Evolutionary conservation across 768 basidiomycete genomes (phyloP), one percentile per base, ranked within the genome.

Genomic region (Phallus indusiatus): DNA sequence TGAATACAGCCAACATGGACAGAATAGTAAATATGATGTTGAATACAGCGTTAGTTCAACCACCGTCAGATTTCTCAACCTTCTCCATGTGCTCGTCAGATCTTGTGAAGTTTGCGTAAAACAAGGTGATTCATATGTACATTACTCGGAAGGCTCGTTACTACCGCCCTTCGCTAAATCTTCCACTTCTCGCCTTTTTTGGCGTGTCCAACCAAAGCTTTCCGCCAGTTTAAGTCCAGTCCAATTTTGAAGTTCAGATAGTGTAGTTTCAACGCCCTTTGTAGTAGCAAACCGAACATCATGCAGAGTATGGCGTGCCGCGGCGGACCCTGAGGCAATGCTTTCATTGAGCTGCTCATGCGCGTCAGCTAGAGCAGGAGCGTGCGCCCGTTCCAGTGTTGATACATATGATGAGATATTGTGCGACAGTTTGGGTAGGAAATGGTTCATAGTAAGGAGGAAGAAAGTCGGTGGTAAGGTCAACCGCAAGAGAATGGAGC

Each of bases 361-460:
- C 62, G 82, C 81, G 64, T 84, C 74, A 1, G 90, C 84, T 8
- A 91, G 61, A 0, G 73, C 70, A 1, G 94, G 94, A 65, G 83
- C 73, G 68, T 91, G 83, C 1, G 69, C 69, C 20, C 84, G 81
- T 71, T 96, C 94, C 51, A 94, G 74, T 12, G 77, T 75, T 36
- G 80, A 79, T 50, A 84, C 69, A 74, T 90, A 92, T 1, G 65
- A 68, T 11, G 79, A 75, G 64, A 94, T 71, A 67, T 94, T 94
- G 57, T 71, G 64, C 1, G 87, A 78, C 6, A 90, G 90, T 69
- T 86, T 78, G 4, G 95, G 95, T 47, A 96, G 82, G 82, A 96
- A 94, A 70, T 94, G 84, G 57, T 82, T 76, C 49, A 86, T 75
- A 28, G 94, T 84, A 60, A 81, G 68, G 59, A 86, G 56, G 64